A percentile compares a stretch with the other conserved stretches of the same genome.
These are phyloP conservation scores for Termitomyces sp. DNA, from an alignment of 1,284 basidiomycete species.

Conservation along the genomic window DNA sequence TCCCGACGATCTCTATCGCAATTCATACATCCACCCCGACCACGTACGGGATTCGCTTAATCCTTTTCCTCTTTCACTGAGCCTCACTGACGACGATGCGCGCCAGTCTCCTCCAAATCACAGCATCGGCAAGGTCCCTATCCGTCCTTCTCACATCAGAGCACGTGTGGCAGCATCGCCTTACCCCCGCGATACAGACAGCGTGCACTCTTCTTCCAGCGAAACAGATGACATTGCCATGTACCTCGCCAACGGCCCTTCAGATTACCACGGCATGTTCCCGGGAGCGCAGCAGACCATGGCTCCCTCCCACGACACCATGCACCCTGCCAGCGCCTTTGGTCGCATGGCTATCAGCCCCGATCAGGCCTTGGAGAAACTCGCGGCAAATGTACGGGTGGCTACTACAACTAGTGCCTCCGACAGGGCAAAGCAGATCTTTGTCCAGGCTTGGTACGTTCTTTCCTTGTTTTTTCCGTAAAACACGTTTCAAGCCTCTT, in stretches of 20 bases:
- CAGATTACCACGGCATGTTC: constrained; percentile 62
- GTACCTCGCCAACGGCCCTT: constrained; percentile 53
- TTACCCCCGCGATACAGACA: constrained; percentile 77
- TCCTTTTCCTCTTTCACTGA: background rate
- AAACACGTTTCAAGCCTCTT: constrained; percentile 18
- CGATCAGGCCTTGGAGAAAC: constrained; percentile 76
- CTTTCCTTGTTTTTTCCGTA: constrained; percentile 12
- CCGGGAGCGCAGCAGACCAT: constrained; percentile 46
- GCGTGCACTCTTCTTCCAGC: constrained; percentile 78
- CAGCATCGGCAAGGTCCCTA: constrained; percentile 65
- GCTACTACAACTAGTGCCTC: constrained; percentile 86
- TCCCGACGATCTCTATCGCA: constrained; percentile 64
- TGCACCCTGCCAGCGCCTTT: constrained; percentile 64
- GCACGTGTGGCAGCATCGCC: constrained; percentile 74
- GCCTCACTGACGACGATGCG: background rate
- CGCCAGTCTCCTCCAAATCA: constrained; percentile 62
- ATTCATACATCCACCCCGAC: constrained; percentile 48
- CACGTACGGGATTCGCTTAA: constrained; percentile 30
- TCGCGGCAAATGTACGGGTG: constrained; percentile 79
- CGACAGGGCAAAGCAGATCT: constrained; percentile 84
- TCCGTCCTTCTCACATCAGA: constrained; percentile 69
- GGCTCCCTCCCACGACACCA: constrained; percentile 53
- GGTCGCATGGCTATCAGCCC: constrained; percentile 68
- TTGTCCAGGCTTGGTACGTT: constrained; percentile 80
- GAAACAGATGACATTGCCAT: constrained; percentile 80